Base-by-base conservation (phyloP, 345 rosid genomes). In the Cardiospermum halicacabum region DNA sequence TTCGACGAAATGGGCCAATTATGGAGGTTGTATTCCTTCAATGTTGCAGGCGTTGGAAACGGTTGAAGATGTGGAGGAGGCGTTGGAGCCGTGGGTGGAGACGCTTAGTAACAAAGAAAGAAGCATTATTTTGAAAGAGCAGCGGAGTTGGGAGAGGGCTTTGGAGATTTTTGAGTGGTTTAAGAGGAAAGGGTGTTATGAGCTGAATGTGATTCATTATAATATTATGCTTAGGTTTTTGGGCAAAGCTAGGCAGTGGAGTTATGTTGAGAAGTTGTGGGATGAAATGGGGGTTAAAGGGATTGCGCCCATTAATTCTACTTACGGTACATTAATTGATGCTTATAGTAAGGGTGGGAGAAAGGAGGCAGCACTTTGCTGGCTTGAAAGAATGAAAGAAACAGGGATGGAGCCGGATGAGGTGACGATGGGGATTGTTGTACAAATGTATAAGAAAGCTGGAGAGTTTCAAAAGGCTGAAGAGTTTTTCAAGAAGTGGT, bases 291-390 rank as follows among this genome's bases (percentile, higher is more conserved):
- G 45, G 11, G 58, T 45, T 21, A 69, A 72, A 74, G 68, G 80
- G 24, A 78, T 90, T 45, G 72, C 37, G 16, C 92, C 88, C 3
- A 79, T 88, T 60, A 88, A 88, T 74, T 90, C 92, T 4, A 86
- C 97, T 11, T 93, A 85, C 65, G 96, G 96, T 73, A 90, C 96
- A 40, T 76, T 88, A 68, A 88, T 86, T 73, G 98, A 93, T 81
- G 91, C 81, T 65, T 93, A 80, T 68, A 80, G 94, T 72, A 90
- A 88, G 75, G 92, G 98, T 0, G 98, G 97, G 51, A 76, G 74
- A 39, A 84, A 73, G 58, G 72, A 76, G 11, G 76, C 76, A 42
- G 88, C 94, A 3, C 82, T 88, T 22, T 69, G 77, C 71, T 93
- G 96, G 89, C 80, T 90, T 49, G 82, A 86, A 69, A 88, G 47